Conservation (phyloP, 768 basidiomycete species). For the Chalciporus chontae region DNA sequence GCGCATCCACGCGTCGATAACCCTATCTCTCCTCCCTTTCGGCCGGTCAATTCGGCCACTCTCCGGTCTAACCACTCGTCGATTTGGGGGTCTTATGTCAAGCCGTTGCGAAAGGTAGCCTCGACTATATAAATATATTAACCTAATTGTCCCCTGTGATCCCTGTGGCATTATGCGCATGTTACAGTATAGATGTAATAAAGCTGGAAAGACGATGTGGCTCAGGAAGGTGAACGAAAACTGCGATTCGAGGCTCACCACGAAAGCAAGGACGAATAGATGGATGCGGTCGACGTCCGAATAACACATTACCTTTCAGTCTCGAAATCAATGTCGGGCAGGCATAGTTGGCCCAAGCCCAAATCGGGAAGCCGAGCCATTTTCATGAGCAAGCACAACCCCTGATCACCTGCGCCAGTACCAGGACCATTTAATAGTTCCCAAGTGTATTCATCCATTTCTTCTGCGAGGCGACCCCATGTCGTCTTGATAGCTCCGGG, state of each 20-base stretch:
- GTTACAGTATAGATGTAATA: constrained; percentile 17
- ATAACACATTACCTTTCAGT: constrained; percentile 11
- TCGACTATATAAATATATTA: constrained; percentile 7
- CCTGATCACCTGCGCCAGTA: constrained; percentile 33
- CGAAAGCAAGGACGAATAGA: neutral
- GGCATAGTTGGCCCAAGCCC: constrained; percentile 60
- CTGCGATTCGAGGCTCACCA: constrained; percentile 7
- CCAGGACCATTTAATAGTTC: constrained; percentile 47
- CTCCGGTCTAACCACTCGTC: constrained; percentile 9
- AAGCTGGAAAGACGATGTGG: neutral
- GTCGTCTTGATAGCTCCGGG: constrained; percentile 59
- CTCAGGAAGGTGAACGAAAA: neutral
- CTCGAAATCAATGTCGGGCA: constrained; percentile 30
- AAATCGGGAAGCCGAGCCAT: constrained; percentile 77
- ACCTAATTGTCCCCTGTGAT: neutral
- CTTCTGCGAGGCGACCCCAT: constrained; percentile 67
- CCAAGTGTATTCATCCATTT: constrained; percentile 69
- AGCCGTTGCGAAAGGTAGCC: neutral
- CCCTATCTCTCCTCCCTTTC: neutral
- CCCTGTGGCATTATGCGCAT: constrained; percentile 17
- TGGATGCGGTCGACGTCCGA: neutral
- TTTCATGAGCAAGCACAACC: constrained; percentile 62
- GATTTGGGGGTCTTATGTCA: constrained; percentile 12
- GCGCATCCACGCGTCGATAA: constrained; percentile 17
- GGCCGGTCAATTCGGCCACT: constrained; percentile 23